A percentile compares a stretch with the other conserved stretches of the same genome.
phyloP scores from a whole-genome alignment of 2,329 filamentous ascomycete genomes.

The Cytospora mali region DNA sequence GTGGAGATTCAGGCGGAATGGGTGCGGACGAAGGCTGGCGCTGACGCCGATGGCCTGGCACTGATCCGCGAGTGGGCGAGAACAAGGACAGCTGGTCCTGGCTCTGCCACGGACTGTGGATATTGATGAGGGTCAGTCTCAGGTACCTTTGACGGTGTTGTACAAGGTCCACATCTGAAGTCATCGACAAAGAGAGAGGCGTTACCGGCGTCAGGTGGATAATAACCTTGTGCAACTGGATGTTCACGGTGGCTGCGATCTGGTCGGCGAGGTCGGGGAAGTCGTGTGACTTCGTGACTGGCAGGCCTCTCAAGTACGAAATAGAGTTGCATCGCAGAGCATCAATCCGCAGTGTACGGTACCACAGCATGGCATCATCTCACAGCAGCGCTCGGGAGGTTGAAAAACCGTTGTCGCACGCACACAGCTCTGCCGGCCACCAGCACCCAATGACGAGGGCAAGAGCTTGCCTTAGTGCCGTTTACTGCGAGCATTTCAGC shows the following conservation, averaged over 20 bases:
- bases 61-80: neutral
- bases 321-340: slow-evolving; percentile 15
- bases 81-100: neutral
- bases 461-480: neutral
- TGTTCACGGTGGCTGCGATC: slow-evolving; percentile 23
- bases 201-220: slow-evolving; percentile 11
- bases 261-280: slow-evolving; percentile 27
- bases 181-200: slow-evolving; percentile 7
- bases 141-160: slow-evolving; percentile 18
- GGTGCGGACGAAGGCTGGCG: slow-evolving; percentile 2
- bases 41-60: slow-evolving; percentile 1
- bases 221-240: slow-evolving; percentile 14
- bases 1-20: slow-evolving; percentile 4
- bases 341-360: slow-evolving; percentile 13
- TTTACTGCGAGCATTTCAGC: slow-evolving; percentile 17
- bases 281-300: slow-evolving; percentile 17
- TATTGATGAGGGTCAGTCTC: slow-evolving; percentile 3
- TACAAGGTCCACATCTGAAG: slow-evolving; percentile 14
- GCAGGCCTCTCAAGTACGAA: slow-evolving; percentile 14
- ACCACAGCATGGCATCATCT: neutral
- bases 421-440: neutral
- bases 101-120: neutral
- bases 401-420: slow-evolving; percentile 22
- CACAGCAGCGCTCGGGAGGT: slow-evolving; percentile 4
- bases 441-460: slow-evolving; percentile 6